Base-by-base conservation (phyloP, 2,329 filamentous ascomycete species). In the Chrysoporthe austroafricana region DNA sequence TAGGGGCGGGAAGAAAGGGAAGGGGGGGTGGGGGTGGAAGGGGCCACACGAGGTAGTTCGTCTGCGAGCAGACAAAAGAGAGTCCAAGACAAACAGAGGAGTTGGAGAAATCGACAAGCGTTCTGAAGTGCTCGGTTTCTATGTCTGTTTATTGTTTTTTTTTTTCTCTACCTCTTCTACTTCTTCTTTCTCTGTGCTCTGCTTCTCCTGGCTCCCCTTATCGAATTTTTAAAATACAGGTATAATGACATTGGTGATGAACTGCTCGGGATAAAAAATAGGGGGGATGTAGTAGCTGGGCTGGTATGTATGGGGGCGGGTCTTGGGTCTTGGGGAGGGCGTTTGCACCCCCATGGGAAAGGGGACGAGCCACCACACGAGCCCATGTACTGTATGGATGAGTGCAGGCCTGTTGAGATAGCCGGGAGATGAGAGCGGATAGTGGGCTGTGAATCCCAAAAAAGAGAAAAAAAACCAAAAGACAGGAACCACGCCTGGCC, bases 61-160 rank as follows among this genome's bases (percentile, higher is more conserved):
- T 74, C 74, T 73, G 75, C 73, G 72, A 75, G 73, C 72, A 74
- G 68, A 70, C 61, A 67, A 44, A 36, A 61, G 39, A 21, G 21
- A 57, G n/a, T 34, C 56, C 26, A 26, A 58, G 32, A 58, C 34
- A 64, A 52, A 64, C 34, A 64, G 18, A 26, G 54, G 50, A 26
- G 52, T 50, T 34, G 32, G 44, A 43, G 66, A 61, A 68, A 70
- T 70, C 46, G 58, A 65, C 61, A 70, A 70, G 66, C 57, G 66
- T 59, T 67, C 11, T 58, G 56, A 58, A 58, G 34, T 58, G 21
- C 42, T 44, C 3, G 39, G 39, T n/a, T 32, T 16, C 50, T 26
- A 26, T 26, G 11, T 8, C 36, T 59, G 18, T 39, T 39, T 16
- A 36, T 59, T 26, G 13, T 26, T 4, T 42, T 18, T 42, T 18